Evolutionary conservation across 768 basidiomycete genomes (phyloP), one percentile per base, ranked within the genome.

Genomic region (Rossbeevera mucosa): DNA sequence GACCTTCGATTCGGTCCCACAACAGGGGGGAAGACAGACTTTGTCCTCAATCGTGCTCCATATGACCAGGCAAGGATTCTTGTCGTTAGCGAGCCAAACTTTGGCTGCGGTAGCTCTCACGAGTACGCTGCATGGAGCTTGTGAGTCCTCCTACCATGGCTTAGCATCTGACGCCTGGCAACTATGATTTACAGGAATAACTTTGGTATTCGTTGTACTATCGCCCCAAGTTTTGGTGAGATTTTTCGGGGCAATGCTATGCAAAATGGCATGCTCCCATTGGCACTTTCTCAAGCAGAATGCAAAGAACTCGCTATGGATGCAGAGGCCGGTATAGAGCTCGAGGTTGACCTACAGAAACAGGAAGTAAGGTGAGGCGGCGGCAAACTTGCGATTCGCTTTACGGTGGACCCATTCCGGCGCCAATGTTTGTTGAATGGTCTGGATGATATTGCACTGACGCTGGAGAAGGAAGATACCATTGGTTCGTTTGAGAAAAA

Each of bases 361-460:
- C 75, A 86, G 67, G 85, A 89, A 70, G 79, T 94, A 54, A 77
- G 86, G 53, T 85, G 90, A 48, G 73, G 69, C n/a, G 86, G 86
- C 63, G 93, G 86, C 51, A 80, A 90, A 63, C 71, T 80, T 2
- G 67, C 86, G 18, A 83, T 96, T 56, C 51, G 77, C 38, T 99
- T 99, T 74, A 76, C 78, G 33, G 83, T 86, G 45, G 96, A 99
- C 71, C 73, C 86, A 0, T 99, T 98, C 87, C 79, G 94, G 56
- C 77, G 91, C 50, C 91, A 95, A 65, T 94, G 96, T 68, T 73
- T 99, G 68, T 69, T 99, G 71, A 94, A 99, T 63, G 96, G 96
- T 28, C 74, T 98, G 58, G 96, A 99, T 68, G 96, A 97, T 64
- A 95, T 99, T 57, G 94, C 88, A 41, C 75, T 99, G 70, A 99